A percentile compares a stretch with the other conserved stretches of the same genome.
Evolutionary conservation across 805 yeast genomes (phyloP).

Genomic region (Candida nonsorbophila): DNA sequence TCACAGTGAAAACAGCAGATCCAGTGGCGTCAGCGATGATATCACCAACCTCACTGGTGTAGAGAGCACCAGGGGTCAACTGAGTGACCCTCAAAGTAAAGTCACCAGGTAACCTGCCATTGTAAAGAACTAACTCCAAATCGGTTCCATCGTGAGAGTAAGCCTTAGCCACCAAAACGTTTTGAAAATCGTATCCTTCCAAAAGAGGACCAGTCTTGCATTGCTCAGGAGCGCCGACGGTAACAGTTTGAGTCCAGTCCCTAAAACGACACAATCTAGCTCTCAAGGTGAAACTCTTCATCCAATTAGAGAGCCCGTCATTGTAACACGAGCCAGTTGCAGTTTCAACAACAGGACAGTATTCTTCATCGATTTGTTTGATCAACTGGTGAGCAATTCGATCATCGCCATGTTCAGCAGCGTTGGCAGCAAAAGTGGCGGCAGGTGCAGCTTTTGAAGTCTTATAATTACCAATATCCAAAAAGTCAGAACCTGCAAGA

Average conservation of each 20-base stretch:
- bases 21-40: constrained; percentile 2
- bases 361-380: constrained; percentile 5
- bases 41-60: constrained; percentile 3
- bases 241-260: constrained; percentile 7
- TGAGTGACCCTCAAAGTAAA: constrained; percentile 5
- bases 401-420: constrained; percentile 6
- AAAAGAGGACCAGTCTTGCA: constrained; percentile 6
- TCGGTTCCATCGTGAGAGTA: constrained; percentile 6
- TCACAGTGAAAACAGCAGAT: constrained; percentile 3
- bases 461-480: constrained; percentile 6
- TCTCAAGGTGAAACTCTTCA: constrained; percentile 4
- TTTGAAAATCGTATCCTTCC: constrained; percentile 6
- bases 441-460: constrained; percentile 6
- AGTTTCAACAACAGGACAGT: constrained; percentile 3
- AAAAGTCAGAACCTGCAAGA: constrained; percentile 4
- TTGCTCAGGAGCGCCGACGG: constrained; percentile 5
- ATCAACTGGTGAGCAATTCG: constrained; percentile 5
- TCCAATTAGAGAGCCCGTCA: constrained; percentile 6
- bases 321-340: constrained; percentile 5
- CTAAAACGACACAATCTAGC: constrained; percentile 6
- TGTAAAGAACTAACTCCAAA: constrained; percentile 6
- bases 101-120: constrained; percentile 6
- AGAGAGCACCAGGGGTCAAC: constrained; percentile 3
- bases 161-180: constrained; percentile 7
- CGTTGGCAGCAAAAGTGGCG: constrained; percentile 5